A percentile compares a stretch with the other conserved stretches of the same genome.
Conservation (phyloP, 2,329 filamentous ascomycete species). For the Xylaria multiplex region DNA sequence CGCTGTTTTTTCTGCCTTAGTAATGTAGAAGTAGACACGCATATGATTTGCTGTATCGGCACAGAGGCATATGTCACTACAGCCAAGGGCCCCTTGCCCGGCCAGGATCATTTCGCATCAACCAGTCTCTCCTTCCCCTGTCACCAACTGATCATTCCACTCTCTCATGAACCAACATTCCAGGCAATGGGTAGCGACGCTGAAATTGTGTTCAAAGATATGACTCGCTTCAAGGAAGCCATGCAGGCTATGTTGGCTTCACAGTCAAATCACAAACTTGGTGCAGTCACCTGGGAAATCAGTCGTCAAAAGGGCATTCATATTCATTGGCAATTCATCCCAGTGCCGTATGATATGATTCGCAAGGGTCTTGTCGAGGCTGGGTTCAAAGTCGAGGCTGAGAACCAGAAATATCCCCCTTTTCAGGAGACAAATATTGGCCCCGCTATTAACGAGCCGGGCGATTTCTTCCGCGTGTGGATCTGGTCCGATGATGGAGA, state of each 20-base stretch:
- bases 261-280: slow-evolving; percentile 68
- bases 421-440: slow-evolving; percentile 61
- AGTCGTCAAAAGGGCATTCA: slow-evolving; percentile 84
- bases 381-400: slow-evolving; percentile 87
- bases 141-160: slow-evolving; percentile 91
- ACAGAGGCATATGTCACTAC: slow-evolving; percentile 89
- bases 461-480: slow-evolving; percentile 84
- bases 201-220: slow-evolving; percentile 76
- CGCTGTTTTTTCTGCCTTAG: slow-evolving; percentile 96
- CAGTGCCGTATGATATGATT: slow-evolving; percentile 75
- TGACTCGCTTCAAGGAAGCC: slow-evolving; percentile 80
- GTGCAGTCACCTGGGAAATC: slow-evolving; percentile 92
- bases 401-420: slow-evolving; percentile 71
- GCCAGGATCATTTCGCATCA: slow-evolving; percentile 70
- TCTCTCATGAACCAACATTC: slow-evolving; percentile 82
- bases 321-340: slow-evolving; percentile 92
- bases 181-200: slow-evolving; percentile 71
- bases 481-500: slow-evolving; percentile 73
- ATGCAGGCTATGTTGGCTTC: slow-evolving; percentile 82
- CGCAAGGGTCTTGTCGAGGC: slow-evolving; percentile 81
- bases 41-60: slow-evolving; percentile 90
- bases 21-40: slow-evolving; percentile 82
- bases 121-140: slow-evolving; percentile 78
- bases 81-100: slow-evolving; percentile 88
- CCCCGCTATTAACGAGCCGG: slow-evolving; percentile 60